Conservation (phyloP, 73 alveolate genomes). For the Paramecium sexaurelia region DNA sequence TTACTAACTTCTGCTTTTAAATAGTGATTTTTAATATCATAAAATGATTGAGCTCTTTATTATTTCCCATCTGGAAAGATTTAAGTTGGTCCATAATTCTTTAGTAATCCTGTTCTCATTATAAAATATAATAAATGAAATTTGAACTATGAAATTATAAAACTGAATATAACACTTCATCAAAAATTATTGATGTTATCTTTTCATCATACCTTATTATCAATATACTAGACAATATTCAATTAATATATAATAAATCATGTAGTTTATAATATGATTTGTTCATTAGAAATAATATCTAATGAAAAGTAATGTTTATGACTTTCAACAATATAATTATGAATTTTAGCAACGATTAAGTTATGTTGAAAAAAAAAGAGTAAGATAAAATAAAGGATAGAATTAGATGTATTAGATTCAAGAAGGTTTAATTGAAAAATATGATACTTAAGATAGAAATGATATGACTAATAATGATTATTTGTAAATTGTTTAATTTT, state of each 20-base stretch:
- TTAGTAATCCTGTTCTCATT: not conserved
- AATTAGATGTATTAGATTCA: too few relatives aligned
- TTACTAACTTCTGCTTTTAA: not conserved
- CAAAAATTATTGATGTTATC: not conserved
- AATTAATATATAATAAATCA: too few relatives aligned
- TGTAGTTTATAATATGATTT: too few relatives aligned
- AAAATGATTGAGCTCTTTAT: not conserved
- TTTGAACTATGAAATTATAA: not conserved
- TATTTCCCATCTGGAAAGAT: not conserved
- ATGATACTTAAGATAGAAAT: too few relatives aligned
- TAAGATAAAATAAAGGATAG: too few relatives aligned
- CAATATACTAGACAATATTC: not conserved
- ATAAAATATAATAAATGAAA: not conserved
- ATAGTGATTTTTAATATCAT: not conserved
- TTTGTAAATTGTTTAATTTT: not conserved
- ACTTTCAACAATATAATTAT: too few relatives aligned
- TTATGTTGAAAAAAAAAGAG: too few relatives aligned
- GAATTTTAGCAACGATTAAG: too few relatives aligned
- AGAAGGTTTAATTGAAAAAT: too few relatives aligned
- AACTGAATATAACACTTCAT: too few relatives aligned
- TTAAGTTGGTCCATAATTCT: slow-evolving; percentile 24
- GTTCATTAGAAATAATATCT: too few relatives aligned
- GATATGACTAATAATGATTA: not conserved
- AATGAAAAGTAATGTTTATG: too few relatives aligned
- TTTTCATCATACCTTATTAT: not conserved